Base-by-base conservation (phyloP, 108 stramenopile species). In the Stephanodiscus triporus region DNA sequence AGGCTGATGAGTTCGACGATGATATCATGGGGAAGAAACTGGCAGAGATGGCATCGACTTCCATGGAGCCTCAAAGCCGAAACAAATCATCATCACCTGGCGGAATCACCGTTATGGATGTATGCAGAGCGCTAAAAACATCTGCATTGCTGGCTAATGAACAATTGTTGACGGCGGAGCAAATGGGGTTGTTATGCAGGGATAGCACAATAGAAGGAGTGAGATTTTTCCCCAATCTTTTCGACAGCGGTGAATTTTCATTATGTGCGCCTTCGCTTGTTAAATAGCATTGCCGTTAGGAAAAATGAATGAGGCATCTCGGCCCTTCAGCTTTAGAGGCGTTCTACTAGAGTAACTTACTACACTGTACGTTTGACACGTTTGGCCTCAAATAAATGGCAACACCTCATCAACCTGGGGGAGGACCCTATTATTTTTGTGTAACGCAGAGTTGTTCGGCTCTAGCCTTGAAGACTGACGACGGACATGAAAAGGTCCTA, bases 211-310 rank as follows among this genome's bases (percentile, higher is more conserved):
- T 89, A 63, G 89, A 95, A 79, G 88, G 88, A 9, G 79, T 86
- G 0, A 71, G 91, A 47, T 97, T 88, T 64, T 97, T 86, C 76
- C 95, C 87, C 8, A 96, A 96, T 78, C 81, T 81, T 10, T 95
- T 92, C 65, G 55, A 29, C 2, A 50, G 11, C 23, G 65, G 64
- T 26, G 75, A 75, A 20, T 75, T 57, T 37, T 61, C 43, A 17
- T 66, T 27, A 45, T 32, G n/a, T n/a, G n/a, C 16, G 20, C 14
- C 26, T 22, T 66, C 27, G 9, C 20, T 29, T 45, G 63, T 64
- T 38, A 45, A 34, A 47, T 64, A 64, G 63, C 63, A 27, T 34
- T 34, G n/a, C n/a, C n/a, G n/a, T n/a, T n/a, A n/a, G n/a, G n/a
- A n/a, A n/a, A n/a, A n/a, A n/a, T n/a, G n/a, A n/a, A n/a, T n/a